Conservation (phyloP, 1,284 basidiomycete genomes). For the Heterobasidion parviporum region DNA sequence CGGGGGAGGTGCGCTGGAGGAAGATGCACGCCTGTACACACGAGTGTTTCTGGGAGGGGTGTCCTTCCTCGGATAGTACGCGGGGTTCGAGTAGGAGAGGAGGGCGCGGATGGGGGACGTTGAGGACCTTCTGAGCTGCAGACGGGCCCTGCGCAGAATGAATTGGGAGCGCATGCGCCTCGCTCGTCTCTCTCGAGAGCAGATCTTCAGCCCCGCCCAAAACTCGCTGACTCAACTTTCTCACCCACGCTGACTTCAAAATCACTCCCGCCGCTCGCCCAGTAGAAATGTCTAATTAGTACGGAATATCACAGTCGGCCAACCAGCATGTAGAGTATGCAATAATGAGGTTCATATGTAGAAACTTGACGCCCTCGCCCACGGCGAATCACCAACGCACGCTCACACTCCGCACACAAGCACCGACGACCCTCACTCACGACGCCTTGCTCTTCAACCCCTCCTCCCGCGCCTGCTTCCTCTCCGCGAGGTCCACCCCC, state of each 20-base stretch:
- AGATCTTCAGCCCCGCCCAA: conserved; percentile 8
- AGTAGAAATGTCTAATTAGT: conserved; percentile 1
- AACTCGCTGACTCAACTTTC: background rate
- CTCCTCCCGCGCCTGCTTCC: conserved; percentile 59
- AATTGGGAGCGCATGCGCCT: conserved; percentile 45
- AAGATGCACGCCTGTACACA: conserved; percentile 25
- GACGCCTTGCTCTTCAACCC: conserved; percentile 14
- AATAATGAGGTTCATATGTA: conserved; percentile 1
- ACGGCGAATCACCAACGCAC: background rate
- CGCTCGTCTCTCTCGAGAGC: background rate
- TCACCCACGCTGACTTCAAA: background rate
- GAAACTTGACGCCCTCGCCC: background rate
- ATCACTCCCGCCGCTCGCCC: background rate
- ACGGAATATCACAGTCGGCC: conserved; percentile 5
- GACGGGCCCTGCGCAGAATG: conserved; percentile 43
- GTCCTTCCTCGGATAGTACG: conserved; percentile 26
- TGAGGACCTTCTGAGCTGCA: conserved; percentile 32
- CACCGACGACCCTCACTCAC: conserved; percentile 7
- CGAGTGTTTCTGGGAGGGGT: conserved; percentile 17
- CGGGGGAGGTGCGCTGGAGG: conserved; percentile 19
- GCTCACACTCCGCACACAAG: background rate
- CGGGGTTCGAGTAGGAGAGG: conserved; percentile 24
- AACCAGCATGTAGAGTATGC: background rate
- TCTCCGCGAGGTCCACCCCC: conserved; percentile 81
- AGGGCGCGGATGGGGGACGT: conserved; percentile 22